Percentiles rank a stretch among this genome's conserved stretches.
These are phyloP conservation scores for Penicillium subrubescens DNA, from an alignment of 495 filamentous ascomycete species.

Conservation along the genomic window DNA sequence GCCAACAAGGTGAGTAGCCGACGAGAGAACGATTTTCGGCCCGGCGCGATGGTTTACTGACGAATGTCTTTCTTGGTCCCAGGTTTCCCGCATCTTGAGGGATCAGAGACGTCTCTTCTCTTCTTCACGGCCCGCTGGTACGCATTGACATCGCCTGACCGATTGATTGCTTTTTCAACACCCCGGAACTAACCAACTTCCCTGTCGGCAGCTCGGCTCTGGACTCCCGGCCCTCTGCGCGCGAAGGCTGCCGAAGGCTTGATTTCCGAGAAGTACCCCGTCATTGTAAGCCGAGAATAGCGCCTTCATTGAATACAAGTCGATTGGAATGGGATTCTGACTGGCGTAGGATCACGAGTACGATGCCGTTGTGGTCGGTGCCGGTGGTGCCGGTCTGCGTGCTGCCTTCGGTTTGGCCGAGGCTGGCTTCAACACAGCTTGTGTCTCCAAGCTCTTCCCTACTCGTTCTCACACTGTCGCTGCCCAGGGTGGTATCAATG, in stretches of 20 bases:
- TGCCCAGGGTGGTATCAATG: constrained; percentile 82
- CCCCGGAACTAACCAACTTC: constrained; percentile 40
- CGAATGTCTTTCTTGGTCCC: constrained; percentile 9
- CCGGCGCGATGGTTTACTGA: constrained; percentile 29
- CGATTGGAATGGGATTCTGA: constrained; percentile 27
- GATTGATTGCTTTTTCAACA: constrained; percentile 10
- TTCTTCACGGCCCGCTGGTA: constrained; percentile 79
- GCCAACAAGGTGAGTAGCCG: constrained; percentile 52
- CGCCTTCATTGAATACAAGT: not conserved
- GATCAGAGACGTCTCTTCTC: constrained; percentile 77
- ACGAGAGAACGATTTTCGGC: constrained; percentile 29
- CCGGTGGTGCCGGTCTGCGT: constrained; percentile 90
- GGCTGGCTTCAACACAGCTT: constrained; percentile 97
- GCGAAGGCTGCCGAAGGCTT: constrained; percentile 88
- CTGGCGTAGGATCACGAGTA: constrained; percentile 68
- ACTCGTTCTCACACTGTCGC: constrained; percentile 95
- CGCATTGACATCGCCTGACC: constrained; percentile 31
- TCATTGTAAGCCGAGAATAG: constrained; percentile 69
- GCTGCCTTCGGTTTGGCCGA: constrained; percentile 96
- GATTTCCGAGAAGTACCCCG: constrained; percentile 82
- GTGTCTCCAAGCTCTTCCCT: constrained; percentile 97
- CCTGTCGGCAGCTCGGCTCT: constrained; percentile 65
- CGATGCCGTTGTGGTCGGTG: constrained; percentile 92
- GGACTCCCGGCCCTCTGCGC: constrained; percentile 78
- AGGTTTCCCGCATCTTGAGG: constrained; percentile 51